These are phyloP conservation scores for Chlorella vulgaris DNA, from an alignment of 139 green algal genomes.

Conservation along the genomic window DNA sequence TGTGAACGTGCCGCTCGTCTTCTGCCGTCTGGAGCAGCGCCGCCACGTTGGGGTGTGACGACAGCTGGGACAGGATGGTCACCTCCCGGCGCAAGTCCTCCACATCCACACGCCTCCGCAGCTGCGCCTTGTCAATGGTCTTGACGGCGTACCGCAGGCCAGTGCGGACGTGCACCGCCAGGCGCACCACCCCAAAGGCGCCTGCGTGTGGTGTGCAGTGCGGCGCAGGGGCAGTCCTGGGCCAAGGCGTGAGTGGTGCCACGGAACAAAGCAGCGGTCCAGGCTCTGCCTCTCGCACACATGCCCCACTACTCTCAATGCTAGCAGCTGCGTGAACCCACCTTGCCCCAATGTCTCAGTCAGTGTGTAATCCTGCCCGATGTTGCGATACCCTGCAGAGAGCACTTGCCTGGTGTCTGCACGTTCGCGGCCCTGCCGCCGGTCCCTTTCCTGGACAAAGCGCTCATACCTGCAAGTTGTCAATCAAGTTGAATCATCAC, in stretches of 20 bases:
- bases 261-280: neutral
- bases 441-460: neutral
- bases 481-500: too few species aligned
- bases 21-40: slow-evolving; percentile 51
- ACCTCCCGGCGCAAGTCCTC: slow-evolving; percentile 86
- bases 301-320: neutral
- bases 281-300: neutral
- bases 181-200: slow-evolving; percentile 46
- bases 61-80: slow-evolving; percentile 34
- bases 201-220: neutral
- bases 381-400: slow-evolving; percentile 28
- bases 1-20: slow-evolving; percentile 45
- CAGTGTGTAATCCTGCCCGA: slow-evolving; percentile 33
- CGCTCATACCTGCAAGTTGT: neutral
- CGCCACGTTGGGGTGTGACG: slow-evolving; percentile 49
- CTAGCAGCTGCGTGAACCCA: neutral
- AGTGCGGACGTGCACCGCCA: slow-evolving; percentile 28
- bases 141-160: slow-evolving; percentile 37
- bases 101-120: slow-evolving; percentile 73
- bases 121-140: slow-evolving; percentile 55
- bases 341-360: slow-evolving; percentile 34
- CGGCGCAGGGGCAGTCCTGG: neutral
- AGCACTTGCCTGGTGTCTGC: slow-evolving; percentile 10
- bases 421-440: neutral
- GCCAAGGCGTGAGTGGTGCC: neutral